phyloP scores from a whole-genome alignment of 805 yeast genomes.

The Metschnikowia reukaufii region DNA sequence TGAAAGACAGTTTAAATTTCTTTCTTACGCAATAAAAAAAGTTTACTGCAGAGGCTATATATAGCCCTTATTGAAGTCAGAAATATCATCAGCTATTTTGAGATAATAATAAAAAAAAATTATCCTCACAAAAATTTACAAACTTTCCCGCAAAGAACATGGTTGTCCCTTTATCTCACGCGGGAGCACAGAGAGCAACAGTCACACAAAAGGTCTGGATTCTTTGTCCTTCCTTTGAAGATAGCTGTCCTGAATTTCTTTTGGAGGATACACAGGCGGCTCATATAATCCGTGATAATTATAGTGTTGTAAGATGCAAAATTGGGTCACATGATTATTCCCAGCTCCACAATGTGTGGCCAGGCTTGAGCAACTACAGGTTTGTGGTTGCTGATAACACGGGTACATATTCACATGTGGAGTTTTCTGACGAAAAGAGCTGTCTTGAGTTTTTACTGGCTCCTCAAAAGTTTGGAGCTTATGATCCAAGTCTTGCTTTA shows the following conservation, averaged over 20 bases:
- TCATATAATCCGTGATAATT: slow-evolving; percentile 2
- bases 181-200: neutral
- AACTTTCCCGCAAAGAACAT: neutral
- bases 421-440: slow-evolving; percentile 1
- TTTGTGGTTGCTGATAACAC: slow-evolving; percentile 1
- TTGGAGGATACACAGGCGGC: slow-evolving; percentile 5
- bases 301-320: neutral
- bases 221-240: neutral
- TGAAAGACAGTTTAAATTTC: neutral
- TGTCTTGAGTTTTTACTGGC: slow-evolving; percentile 7
- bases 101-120: no score
- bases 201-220: neutral
- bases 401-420: neutral
- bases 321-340: slow-evolving; percentile 1
- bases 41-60: no score
- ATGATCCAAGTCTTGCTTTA: slow-evolving; percentile 2
- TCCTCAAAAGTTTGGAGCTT: slow-evolving; percentile 4
- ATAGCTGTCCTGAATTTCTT: slow-evolving; percentile 1
- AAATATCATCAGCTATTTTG: neutral
- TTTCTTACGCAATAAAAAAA: no score
- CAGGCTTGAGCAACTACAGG: neutral
- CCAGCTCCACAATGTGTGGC: slow-evolving; percentile 1
- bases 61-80: neutral
- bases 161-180: slow-evolving; percentile 1
- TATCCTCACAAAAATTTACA: neutral